These are phyloP conservation scores for Alternaria viburni DNA, from an alignment of 2,329 filamentous ascomycete species.

Conservation along the genomic window DNA sequence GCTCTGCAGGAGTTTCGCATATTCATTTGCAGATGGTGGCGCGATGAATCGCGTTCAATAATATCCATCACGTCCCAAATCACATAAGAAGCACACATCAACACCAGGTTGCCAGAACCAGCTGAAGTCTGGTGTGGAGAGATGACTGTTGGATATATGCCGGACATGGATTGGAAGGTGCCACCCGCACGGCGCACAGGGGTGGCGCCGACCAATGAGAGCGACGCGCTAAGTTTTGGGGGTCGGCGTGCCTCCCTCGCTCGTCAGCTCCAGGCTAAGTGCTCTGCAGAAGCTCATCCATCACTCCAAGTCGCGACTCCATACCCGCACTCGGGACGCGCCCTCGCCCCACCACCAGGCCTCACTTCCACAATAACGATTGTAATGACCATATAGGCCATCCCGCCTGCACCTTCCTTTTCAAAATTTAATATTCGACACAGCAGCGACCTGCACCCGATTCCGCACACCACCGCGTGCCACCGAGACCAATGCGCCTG, in stretches of 20 bases:
- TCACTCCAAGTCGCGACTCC: constrained; percentile 31
- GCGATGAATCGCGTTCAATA: not conserved
- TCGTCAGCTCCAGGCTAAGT: constrained; percentile 11
- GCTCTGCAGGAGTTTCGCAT: not conserved
- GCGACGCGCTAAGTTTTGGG: not conserved
- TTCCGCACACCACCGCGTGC: constrained; percentile 16
- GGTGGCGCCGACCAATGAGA: not conserved
- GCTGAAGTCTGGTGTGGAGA: not conserved
- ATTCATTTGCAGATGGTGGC: not conserved
- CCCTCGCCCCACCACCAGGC: constrained; percentile 30
- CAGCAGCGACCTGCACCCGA: constrained; percentile 11
- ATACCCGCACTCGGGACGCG: constrained; percentile 39
- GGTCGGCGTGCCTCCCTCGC: constrained; percentile 2
- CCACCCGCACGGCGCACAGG: not conserved
- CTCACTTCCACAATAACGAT: constrained; percentile 35
- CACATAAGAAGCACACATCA: not conserved
- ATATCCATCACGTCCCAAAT: not conserved
- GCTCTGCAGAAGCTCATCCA: constrained; percentile 25
- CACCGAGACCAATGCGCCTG: constrained; percentile 35
- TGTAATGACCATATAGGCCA: constrained; percentile 35
- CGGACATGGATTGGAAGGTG: not conserved
- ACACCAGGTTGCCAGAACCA: not conserved
- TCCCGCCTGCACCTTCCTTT: constrained; percentile 30
- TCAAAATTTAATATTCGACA: constrained; percentile 24
- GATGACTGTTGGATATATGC: not conserved